A percentile compares a stretch with the other conserved stretches of the same genome.
Evolutionary conservation across 441 rosid species (phyloP).

Genomic region (Aleurites moluccanus): DNA sequence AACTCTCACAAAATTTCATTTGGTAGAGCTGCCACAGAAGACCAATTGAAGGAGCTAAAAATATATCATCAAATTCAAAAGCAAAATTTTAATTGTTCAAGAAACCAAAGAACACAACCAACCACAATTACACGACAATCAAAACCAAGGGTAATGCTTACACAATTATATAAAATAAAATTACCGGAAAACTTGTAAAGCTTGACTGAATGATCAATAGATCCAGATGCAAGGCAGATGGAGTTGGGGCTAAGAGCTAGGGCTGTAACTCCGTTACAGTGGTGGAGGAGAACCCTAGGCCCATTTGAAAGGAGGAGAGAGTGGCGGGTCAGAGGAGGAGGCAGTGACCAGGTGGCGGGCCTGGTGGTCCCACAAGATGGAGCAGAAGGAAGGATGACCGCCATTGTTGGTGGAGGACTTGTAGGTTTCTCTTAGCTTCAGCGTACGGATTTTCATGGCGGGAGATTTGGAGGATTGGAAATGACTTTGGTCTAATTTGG

Average conservation of each 20-base stretch:
- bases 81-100: background rate
- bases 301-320: conserved; percentile 56
- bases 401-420: conserved; percentile 35
- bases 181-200: conserved; percentile 90
- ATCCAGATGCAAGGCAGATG: conserved; percentile 90
- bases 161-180: background rate
- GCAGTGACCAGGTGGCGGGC: conserved; percentile 80
- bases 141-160: background rate
- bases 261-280: conserved; percentile 88
- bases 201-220: conserved; percentile 91
- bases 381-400: conserved; percentile 63
- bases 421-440: conserved; percentile 88
- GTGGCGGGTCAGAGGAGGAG: conserved; percentile 74
- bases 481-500: background rate
- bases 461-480: background rate
- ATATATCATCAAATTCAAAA: too few species aligned
- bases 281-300: conserved; percentile 80
- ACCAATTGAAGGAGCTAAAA: background rate
- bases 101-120: background rate
- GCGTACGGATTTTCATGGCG: conserved; percentile 73
- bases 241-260: conserved; percentile 82
- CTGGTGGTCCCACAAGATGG: conserved; percentile 82
- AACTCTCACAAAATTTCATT: too few species aligned
- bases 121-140: background rate
- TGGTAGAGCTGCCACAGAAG: too few species aligned